Evolutionary conservation across 305 asterid species (phyloP).

Genomic region (Petunia hybrid): DNA sequence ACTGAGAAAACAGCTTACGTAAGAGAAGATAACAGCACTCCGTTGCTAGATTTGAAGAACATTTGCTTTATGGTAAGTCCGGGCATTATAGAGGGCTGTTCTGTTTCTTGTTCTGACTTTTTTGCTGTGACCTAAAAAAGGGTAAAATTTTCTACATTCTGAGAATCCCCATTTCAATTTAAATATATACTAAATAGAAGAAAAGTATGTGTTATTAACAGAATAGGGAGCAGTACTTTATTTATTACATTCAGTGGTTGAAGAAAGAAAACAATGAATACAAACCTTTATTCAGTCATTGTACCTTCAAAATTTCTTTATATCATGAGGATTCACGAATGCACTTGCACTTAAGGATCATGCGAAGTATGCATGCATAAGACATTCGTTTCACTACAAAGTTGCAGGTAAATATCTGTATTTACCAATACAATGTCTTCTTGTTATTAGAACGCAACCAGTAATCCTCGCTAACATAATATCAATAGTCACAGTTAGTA

Average conservation of each 20-base stretch:
- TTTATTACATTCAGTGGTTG: no score
- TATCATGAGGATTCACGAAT: no score
- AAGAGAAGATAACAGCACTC: constrained; percentile 36
- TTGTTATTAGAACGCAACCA: no score
- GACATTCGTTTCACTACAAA: no score
- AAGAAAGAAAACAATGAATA: no score
- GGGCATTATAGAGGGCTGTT: neutral
- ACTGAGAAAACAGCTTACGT: constrained; percentile 37
- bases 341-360: no score
- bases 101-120: neutral
- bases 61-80: constrained; percentile 40
- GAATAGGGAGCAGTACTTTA: neutral
- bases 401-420: no score
- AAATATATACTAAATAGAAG: no score
- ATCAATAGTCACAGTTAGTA: neutral
- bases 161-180: neutral
- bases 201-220: neutral
- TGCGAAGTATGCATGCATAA: no score
- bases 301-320: no score
- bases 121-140: neutral
- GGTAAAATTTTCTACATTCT: neutral
- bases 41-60: constrained; percentile 38
- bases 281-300: no score
- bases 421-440: no score
- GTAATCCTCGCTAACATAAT: neutral